phyloP scores from a whole-genome alignment of 2,329 filamentous ascomycete species.

The Phyllosticta citrichinensis region DNA sequence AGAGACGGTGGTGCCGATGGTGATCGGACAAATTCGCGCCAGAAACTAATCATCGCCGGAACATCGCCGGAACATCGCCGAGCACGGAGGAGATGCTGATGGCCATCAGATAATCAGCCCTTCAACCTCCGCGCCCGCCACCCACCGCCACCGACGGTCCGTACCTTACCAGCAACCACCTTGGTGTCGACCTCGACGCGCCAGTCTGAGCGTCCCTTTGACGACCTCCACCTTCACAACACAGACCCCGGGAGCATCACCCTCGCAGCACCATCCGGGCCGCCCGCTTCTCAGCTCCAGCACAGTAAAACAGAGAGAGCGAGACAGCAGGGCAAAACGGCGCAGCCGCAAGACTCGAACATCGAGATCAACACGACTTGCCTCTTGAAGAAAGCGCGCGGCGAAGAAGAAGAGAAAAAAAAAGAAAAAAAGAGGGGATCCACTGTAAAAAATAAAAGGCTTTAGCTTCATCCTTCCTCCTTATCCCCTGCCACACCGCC shows the following conservation, averaged over 20 bases:
- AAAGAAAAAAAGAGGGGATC: not conserved
- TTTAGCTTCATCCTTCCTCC: not conserved
- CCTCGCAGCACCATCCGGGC: too few relatives aligned
- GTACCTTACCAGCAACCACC: too few relatives aligned
- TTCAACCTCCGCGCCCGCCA: slow-evolving; percentile 7
- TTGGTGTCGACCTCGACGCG: too few relatives aligned
- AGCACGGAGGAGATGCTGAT: not conserved
- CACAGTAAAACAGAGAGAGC: not conserved
- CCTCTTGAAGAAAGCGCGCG: not conserved
- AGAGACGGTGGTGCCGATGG: not conserved
- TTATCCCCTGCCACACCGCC: not conserved
- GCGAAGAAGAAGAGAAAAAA: too few relatives aligned
- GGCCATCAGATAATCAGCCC: slow-evolving; percentile 3
- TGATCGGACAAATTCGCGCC: slow-evolving; percentile 9
- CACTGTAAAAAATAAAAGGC: not conserved
- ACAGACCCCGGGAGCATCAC: too few relatives aligned
- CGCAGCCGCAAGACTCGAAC: not conserved
- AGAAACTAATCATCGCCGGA: not conserved
- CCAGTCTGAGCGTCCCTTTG: too few relatives aligned
- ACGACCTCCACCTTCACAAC: too few relatives aligned
- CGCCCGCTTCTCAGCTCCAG: not conserved
- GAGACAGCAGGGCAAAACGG: not conserved
- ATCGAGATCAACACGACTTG: not conserved
- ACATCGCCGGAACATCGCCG: not conserved
- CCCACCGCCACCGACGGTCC: not conserved